phyloP scores from a whole-genome alignment of 768 basidiomycete genomes.

The Lyophyllum shimeji region DNA sequence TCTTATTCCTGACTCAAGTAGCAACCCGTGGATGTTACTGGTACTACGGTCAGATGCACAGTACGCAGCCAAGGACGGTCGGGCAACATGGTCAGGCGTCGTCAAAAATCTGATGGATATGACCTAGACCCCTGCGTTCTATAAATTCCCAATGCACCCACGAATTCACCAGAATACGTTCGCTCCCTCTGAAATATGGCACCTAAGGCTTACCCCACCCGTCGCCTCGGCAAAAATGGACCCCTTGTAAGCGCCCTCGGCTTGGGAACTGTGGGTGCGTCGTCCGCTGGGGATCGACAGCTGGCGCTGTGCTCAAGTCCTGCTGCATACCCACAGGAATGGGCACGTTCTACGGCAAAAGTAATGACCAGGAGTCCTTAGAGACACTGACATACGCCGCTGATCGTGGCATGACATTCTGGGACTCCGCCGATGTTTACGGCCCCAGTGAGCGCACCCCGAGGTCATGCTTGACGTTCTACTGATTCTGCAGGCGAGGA shows the following conservation, averaged over 20 bases:
- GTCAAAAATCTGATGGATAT: no score
- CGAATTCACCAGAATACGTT: no score
- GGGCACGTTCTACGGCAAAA: conserved; percentile 23
- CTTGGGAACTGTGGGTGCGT: conserved; percentile 23
- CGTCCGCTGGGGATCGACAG: not conserved
- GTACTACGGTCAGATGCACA: no score
- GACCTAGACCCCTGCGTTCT: no score
- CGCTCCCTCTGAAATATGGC: no score
- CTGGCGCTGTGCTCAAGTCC: not conserved
- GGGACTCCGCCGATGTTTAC: conserved; percentile 51
- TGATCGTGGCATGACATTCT: conserved; percentile 31
- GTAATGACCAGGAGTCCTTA: conserved; percentile 17
- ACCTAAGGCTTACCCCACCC: conserved; percentile 13
- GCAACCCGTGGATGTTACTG: no score
- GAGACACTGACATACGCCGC: conserved; percentile 22
- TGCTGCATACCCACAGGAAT: conserved; percentile 15
- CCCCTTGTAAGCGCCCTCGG: conserved; percentile 24
- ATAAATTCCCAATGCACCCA: no score
- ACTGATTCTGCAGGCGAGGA: not conserved
- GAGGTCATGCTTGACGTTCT: not conserved
- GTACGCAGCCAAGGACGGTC: no score
- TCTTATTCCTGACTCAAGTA: no score
- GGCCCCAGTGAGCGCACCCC: conserved; percentile 26
- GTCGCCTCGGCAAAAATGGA: conserved; percentile 22
- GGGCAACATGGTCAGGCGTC: no score